phyloP scores from a whole-genome alignment of 176 grass and related monocot species.

The Pontederia paniculata region DNA sequence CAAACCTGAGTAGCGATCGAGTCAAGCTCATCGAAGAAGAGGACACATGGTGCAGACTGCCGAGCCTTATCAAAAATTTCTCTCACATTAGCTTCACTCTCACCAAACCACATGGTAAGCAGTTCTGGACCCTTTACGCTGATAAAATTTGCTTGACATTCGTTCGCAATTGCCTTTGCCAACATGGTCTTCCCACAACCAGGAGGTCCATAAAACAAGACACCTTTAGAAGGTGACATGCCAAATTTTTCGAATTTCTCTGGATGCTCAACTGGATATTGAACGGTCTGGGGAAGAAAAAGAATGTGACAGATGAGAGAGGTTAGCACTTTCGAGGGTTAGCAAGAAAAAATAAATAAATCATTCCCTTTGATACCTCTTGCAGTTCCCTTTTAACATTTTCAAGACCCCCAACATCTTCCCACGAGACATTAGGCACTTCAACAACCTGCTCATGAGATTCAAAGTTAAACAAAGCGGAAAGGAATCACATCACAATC shows the following conservation, averaged over 20 bases:
- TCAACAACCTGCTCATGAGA: conserved; percentile 20
- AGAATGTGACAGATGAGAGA: not conserved
- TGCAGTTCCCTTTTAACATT: conserved; percentile 40
- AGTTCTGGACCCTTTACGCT: conserved; percentile 47
- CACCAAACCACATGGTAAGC: conserved; percentile 44
- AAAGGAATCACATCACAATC: too few species aligned
- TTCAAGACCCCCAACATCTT: conserved; percentile 39
- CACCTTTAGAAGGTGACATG: conserved; percentile 37
- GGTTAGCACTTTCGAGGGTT: not conserved
- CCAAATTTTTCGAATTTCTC: conserved; percentile 40
- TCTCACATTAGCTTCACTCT: conserved; percentile 41
- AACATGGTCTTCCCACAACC: conserved; percentile 39
- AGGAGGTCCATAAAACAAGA: conserved; percentile 40
- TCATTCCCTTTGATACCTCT: conserved; percentile 6
- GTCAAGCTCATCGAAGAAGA: conserved; percentile 46
- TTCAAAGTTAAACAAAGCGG: not conserved
- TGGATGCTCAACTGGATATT: conserved; percentile 41
- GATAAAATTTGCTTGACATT: conserved; percentile 41
- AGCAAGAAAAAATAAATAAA: not conserved
- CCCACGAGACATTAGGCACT: conserved; percentile 43
- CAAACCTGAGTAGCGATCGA: conserved; percentile 23
- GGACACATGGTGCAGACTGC: conserved; percentile 28
- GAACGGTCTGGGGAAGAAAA: conserved; percentile 20
- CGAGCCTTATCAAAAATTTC: conserved; percentile 36
- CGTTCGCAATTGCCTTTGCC: conserved; percentile 36